Base-by-base conservation (phyloP, 2,329 filamentous ascomycete species). In the Aspergillus novoparasiticus region DNA sequence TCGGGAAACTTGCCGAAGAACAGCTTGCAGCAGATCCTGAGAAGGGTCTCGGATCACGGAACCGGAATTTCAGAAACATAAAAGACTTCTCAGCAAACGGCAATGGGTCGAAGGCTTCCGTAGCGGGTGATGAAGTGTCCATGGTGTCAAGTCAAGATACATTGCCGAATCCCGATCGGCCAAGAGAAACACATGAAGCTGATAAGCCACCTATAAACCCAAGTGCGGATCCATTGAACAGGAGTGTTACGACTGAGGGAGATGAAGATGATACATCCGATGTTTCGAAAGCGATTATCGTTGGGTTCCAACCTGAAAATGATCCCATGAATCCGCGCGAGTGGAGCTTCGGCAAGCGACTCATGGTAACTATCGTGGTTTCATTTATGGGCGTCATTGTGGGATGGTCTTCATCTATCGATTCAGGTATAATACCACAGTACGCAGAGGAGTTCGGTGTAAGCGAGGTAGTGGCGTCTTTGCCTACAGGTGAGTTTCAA, bases 351-450 rank as follows among this genome's bases (percentile, higher is more conserved):
- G 57, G 60, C 3, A 75, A 71, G 28, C 76, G 80, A 2, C 65
- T 81, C 5, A 67, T 73, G n/a, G 75, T 76, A 9, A 83, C 80
- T 0, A 59, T 81, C 3, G 72, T 82, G 21, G 79, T 84, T 5
- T 79, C 79, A 0, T 53, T 76, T 4, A 85, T 88, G 48, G 84
- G 79, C 2, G 79, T 84, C 26, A 79, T 84, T 1, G 83, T 86
- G 0, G 81, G 80, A 3, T 75, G 81, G 2, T 84, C 84, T 0
- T 84, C 82, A 2, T 80, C 83, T 0, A 85, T 87, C 51, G 85
- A 87, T 61, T 82, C 83, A 0, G 78, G 79, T 0, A 81, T 82
- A 0, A 66, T 85, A 0, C 74, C 73, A 0, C 78, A 83, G 62
- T 83, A 83, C 0, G 77, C 80, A 1, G 64, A 67, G 30, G 78